A percentile compares a stretch with the other conserved stretches of the same genome.
Evolutionary conservation across 768 basidiomycete genomes (phyloP).

Genomic region (Coprinopsis strossmayeri): DNA sequence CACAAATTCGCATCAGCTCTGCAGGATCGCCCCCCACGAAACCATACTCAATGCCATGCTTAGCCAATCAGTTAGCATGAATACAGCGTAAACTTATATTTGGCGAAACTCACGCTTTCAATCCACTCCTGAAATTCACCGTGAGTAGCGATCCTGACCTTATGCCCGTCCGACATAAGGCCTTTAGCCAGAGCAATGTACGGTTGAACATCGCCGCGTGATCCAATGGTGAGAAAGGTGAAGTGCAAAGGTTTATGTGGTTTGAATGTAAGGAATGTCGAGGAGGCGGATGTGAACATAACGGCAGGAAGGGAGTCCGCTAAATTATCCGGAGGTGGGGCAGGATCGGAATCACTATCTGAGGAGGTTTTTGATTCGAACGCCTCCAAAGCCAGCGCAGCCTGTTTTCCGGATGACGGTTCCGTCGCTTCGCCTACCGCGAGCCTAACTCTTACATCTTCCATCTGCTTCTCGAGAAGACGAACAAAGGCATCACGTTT

Average conservation of each 20-base stretch:
- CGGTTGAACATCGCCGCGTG: conserved; percentile 95
- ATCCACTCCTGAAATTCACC: conserved; percentile 95
- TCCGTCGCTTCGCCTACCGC: conserved; percentile 34
- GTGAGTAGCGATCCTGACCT: conserved; percentile 87
- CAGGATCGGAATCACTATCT: conserved; percentile 34
- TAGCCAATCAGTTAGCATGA: conserved; percentile 1
- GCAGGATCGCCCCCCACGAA: conserved; percentile 96
- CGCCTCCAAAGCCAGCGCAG: conserved; percentile 81
- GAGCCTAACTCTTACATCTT: conserved; percentile 51
- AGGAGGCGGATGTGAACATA: conserved; percentile 95
- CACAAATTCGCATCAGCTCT: conserved; percentile 94
- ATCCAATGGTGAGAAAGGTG: conserved; percentile 94
- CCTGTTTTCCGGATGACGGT: conserved; percentile 50
- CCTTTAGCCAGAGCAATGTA: conserved; percentile 96
- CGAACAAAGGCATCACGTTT: conserved; percentile 72
- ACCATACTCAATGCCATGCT: conserved; percentile 96
- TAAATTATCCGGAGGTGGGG: conserved; percentile 46
- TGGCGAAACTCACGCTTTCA: conserved; percentile 63
- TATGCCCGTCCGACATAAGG: conserved; percentile 84
- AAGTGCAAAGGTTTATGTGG: conserved; percentile 80
- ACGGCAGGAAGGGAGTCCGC: conserved; percentile 76
- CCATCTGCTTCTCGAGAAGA: conserved; percentile 76
- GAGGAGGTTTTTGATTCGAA: conserved; percentile 50
- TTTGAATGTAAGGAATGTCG: conserved; percentile 95
- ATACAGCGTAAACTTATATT: conserved; percentile 5